A percentile compares a stretch with the other conserved stretches of the same genome.
Evolutionary conservation across 2,329 filamentous ascomycete species (phyloP).

Genomic region (Xylariales sp.): DNA sequence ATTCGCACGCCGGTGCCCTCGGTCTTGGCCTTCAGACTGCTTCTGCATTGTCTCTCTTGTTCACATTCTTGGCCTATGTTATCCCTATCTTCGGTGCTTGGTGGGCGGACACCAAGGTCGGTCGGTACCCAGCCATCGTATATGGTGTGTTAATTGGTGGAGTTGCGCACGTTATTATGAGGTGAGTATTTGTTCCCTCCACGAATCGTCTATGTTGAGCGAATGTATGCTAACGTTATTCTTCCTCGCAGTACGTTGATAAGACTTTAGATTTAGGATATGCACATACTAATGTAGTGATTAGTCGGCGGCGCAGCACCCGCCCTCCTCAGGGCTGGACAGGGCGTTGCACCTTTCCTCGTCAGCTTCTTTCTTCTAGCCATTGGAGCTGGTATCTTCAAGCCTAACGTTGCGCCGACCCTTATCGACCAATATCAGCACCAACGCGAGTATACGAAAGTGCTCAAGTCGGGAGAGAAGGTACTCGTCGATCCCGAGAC

Average conservation of each 20-base stretch:
- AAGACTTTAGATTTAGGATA: background rate
- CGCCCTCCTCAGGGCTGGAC: slow-evolving; percentile 59
- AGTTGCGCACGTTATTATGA: slow-evolving; percentile 71
- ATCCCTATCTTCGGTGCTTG: slow-evolving; percentile 53
- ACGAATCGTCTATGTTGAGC: background rate
- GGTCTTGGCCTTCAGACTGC: slow-evolving; percentile 61
- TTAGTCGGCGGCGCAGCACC: slow-evolving; percentile 70
- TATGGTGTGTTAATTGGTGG: slow-evolving; percentile 65
- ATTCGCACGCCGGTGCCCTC: slow-evolving; percentile 49
- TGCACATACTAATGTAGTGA: slow-evolving; percentile 13
- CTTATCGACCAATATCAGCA: slow-evolving; percentile 59
- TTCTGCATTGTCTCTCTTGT: slow-evolving; percentile 59
- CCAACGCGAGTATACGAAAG: slow-evolving; percentile 55
- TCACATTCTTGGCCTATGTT: slow-evolving; percentile 61
- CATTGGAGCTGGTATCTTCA: slow-evolving; percentile 77
- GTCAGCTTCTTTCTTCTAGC: slow-evolving; percentile 74
- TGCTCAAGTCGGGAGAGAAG: slow-evolving; percentile 57
- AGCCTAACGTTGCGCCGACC: slow-evolving; percentile 65
- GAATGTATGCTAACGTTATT: slow-evolving; percentile 15
- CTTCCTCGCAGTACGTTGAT: slow-evolving; percentile 23
- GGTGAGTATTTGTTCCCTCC: slow-evolving; percentile 15
- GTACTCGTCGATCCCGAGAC: slow-evolving; percentile 60
- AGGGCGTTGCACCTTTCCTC: slow-evolving; percentile 67
- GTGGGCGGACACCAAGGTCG: slow-evolving; percentile 72
- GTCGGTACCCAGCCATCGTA: slow-evolving; percentile 75